A percentile compares a stretch with the other conserved stretches of the same genome.
These are phyloP conservation scores for Aspergillus spinulosporus DNA, from an alignment of 2,329 filamentous ascomycete genomes.

Conservation along the genomic window DNA sequence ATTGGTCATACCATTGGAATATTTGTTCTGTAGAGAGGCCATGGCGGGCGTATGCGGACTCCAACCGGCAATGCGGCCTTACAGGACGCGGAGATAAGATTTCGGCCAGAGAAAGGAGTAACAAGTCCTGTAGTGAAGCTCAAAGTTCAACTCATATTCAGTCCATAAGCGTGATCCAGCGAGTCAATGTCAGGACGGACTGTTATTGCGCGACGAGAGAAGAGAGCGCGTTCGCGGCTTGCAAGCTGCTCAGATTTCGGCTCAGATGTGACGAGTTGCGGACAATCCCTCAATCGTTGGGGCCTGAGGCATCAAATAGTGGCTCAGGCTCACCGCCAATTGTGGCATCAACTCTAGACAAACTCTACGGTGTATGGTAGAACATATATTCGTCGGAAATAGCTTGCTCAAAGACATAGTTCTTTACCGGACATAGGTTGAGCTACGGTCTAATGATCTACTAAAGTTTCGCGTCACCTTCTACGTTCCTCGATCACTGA, in stretches of 20 bases:
- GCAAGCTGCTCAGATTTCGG: conserved; percentile 3
- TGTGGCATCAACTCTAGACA: no score
- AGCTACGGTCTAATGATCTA: no score
- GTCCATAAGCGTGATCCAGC: conserved; percentile 1
- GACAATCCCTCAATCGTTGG: conserved; percentile 10
- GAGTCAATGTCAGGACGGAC: conserved; percentile 1
- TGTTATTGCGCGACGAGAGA: conserved; percentile 8
- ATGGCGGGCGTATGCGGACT: conserved; percentile 40
- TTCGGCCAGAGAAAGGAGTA: conserved; percentile 14
- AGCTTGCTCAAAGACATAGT: no score
- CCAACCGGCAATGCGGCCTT: conserved; percentile 5
- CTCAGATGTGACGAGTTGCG: conserved; percentile 23
- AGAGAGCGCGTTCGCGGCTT: conserved; percentile 4
- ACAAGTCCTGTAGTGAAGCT: conserved; percentile 19
- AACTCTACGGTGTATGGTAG: no score
- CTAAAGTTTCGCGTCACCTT: no score
- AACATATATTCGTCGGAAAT: no score
- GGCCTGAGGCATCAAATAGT: conserved; percentile 20
- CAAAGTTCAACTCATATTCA: conserved; percentile 37
- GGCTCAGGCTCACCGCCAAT: conserved; percentile 32
- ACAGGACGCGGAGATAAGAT: conserved; percentile 18
- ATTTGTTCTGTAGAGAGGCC: conserved; percentile 53
- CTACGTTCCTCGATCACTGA: no score
- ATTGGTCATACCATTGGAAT: conserved; percentile 53
- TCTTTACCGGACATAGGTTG: no score